phyloP scores from a whole-genome alignment of 164 flowering plant genomes.

The Santalum album region DNA sequence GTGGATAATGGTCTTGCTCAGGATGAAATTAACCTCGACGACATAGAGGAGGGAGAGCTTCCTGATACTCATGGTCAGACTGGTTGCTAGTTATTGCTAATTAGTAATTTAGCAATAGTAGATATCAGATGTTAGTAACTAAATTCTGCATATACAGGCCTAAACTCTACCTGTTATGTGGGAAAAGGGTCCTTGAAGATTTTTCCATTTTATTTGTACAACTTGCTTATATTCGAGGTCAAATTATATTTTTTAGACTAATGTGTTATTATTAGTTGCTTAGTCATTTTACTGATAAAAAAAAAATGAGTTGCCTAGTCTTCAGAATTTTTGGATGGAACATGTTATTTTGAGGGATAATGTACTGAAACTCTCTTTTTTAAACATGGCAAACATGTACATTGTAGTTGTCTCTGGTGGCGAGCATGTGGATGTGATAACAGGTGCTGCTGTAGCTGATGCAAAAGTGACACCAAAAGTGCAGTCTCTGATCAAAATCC shows the following conservation, averaged over 20 bases:
- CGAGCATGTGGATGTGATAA: slow-evolving; percentile 91
- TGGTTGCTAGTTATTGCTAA: not conserved
- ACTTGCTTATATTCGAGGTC: too few relatives aligned
- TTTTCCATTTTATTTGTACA: too few relatives aligned
- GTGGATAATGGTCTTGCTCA: slow-evolving; percentile 14
- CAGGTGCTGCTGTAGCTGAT: slow-evolving; percentile 99
- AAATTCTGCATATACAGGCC: too few relatives aligned
- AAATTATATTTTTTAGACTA: too few relatives aligned
- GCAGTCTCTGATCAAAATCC: slow-evolving; percentile 83
- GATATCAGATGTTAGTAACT: not conserved
- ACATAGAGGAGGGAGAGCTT: slow-evolving; percentile 97
- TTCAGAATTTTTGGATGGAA: not conserved
- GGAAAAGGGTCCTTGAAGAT: too few relatives aligned
- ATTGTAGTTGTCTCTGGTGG: slow-evolving; percentile 89
- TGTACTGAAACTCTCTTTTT: too few relatives aligned
- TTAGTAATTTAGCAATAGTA: not conserved
- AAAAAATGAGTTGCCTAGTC: too few relatives aligned
- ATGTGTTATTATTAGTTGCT: too few relatives aligned
- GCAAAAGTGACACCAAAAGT: slow-evolving; percentile 99
- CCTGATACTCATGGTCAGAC: slow-evolving; percentile 72
- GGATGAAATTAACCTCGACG: slow-evolving; percentile 35
- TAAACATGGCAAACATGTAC: not conserved
- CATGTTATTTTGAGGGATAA: not conserved
- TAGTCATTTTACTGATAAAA: too few relatives aligned
- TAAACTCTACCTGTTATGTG: too few relatives aligned